phyloP scores from a whole-genome alignment of 148 eudicot genomes.

The Camellia lanceoleosa region DNA sequence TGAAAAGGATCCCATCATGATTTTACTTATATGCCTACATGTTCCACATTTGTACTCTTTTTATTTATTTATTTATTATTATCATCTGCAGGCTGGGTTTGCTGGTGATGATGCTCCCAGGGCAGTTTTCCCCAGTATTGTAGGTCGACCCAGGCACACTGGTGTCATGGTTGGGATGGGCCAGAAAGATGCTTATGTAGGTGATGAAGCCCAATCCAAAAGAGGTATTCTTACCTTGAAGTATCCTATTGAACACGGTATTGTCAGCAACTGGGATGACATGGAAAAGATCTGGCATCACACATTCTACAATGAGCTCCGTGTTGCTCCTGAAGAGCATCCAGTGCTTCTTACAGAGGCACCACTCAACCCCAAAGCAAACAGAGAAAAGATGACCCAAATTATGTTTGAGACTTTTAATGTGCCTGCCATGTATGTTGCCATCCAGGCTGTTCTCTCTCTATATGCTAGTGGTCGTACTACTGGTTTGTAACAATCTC shows the following conservation, averaged over 20 bases:
- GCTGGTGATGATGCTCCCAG: slow-evolving; percentile 31
- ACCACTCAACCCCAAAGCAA: slow-evolving; percentile 28
- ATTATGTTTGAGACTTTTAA: slow-evolving; percentile 29
- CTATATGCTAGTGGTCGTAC: slow-evolving; percentile 31
- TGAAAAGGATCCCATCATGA: background rate
- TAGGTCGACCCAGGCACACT: slow-evolving; percentile 28
- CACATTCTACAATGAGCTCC: slow-evolving; percentile 30
- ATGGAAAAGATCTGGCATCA: slow-evolving; percentile 32
- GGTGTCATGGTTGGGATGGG: slow-evolving; percentile 33
- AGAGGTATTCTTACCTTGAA: slow-evolving; percentile 30
- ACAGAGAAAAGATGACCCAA: slow-evolving; percentile 29
- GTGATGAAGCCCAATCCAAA: slow-evolving; percentile 28
- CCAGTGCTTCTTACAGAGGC: slow-evolving; percentile 27
- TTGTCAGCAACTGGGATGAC: slow-evolving; percentile 31
- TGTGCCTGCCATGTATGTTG: slow-evolving; percentile 32
- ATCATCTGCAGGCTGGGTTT: slow-evolving; percentile 23
- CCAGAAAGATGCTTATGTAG: slow-evolving; percentile 30
- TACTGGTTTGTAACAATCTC: slow-evolving; percentile 18
- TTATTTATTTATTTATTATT: background rate
- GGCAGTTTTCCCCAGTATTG: slow-evolving; percentile 28
- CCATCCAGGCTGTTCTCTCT: slow-evolving; percentile 25
- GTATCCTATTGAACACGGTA: slow-evolving; percentile 27
- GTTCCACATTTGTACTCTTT: background rate
- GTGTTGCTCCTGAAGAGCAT: slow-evolving; percentile 30
- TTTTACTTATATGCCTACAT: background rate